Evolutionary conservation across 352 stramenopile genomes (phyloP).

Genomic region (Phytophthora meadii): DNA sequence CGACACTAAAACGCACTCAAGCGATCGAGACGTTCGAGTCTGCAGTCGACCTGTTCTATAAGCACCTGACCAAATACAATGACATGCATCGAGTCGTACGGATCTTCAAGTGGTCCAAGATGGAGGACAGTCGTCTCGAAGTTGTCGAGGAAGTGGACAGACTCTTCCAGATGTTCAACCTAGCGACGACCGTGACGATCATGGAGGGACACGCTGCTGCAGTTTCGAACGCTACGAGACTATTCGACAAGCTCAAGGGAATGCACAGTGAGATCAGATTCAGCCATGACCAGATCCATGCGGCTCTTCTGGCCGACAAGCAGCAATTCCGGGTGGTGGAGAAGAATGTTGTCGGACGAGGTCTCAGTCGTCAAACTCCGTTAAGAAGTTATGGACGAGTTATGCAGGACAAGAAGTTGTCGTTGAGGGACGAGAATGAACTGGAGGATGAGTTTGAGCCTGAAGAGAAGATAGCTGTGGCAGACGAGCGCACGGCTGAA

Average conservation of each 20-base stretch:
- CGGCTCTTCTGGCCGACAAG: constrained; percentile 7
- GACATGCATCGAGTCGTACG: constrained; percentile 27
- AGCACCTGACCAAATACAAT: constrained; percentile 31
- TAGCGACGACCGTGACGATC: constrained; percentile 19
- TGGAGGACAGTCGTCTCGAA: constrained; percentile 37
- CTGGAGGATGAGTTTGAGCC: not conserved
- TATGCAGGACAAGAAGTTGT: not conserved
- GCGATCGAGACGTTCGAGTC: constrained; percentile 12
- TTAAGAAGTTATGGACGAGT: not conserved
- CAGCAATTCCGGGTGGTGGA: not conserved
- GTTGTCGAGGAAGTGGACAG: constrained; percentile 41
- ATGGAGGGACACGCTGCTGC: constrained; percentile 17
- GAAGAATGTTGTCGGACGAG: too few relatives aligned
- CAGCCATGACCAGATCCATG: constrained; percentile 19
- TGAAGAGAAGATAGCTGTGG: not conserved
- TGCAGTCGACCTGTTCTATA: constrained; percentile 11
- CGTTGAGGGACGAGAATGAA: not conserved
- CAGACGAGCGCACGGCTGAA: not conserved
- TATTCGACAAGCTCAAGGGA: constrained; percentile 25
- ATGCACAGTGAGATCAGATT: constrained; percentile 20
- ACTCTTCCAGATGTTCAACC: constrained; percentile 35
- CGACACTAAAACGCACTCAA: constrained; percentile 9
- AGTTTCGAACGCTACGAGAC: constrained; percentile 2
- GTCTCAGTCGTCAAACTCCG: not conserved
- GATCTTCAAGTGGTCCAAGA: constrained; percentile 16